Base-by-base conservation (phyloP, 2,329 filamentous ascomycete genomes). In the Meredithiella fracta region DNA sequence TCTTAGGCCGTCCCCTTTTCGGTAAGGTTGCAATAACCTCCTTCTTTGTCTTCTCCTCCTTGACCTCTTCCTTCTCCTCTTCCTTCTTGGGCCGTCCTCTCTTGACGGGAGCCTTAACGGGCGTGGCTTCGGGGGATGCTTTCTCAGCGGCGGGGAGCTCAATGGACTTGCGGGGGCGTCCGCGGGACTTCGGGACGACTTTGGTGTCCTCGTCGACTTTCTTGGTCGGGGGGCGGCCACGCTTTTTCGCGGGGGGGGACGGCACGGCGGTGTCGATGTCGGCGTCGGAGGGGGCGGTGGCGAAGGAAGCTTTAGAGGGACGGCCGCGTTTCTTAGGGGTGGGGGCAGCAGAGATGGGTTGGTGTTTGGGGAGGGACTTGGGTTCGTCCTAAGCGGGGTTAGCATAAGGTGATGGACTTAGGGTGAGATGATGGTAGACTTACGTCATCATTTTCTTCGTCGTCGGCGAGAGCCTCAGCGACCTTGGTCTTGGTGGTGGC, bases 101-200 rank as follows among this genome's bases (percentile, higher is more conserved):
- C 60, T 67, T 69, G 23, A 67, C 61, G 54, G 65, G 62, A 5
- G 66, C 64, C 57, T 68, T 62, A 8, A 66, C 40, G 1, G 17
- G 40, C 9, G 14, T 44, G 9, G 14, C 40, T 3, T n/a, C 44
- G 1, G 44, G 7, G 17, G 42, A 31, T 5, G 17, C 49, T 8
- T 56, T 51, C 2, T 17, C 37, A n/a, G 54, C 8, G 5, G 37
- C 40, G 11, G 40, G n/a, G n/a, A n/a, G 37, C 1, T 29, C 49
- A 29, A 29, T 31, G 5, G 49, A 51, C 53, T 58, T 52, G 3
- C 29, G 47, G n/a, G 51, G 51, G 5, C 53, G 37, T 17, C 49
- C 57, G n/a, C 53, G 42, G 47, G 49, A 42, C 50, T 58, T 59
- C 40, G 55, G 51, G 3, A 20, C 31, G 9, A 50, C 23, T 47